Percentiles rank a stretch among this genome's conserved stretches.
phyloP scores from a whole-genome alignment of 2,329 filamentous ascomycete genomes.

The Trichoderma guizhouense region DNA sequence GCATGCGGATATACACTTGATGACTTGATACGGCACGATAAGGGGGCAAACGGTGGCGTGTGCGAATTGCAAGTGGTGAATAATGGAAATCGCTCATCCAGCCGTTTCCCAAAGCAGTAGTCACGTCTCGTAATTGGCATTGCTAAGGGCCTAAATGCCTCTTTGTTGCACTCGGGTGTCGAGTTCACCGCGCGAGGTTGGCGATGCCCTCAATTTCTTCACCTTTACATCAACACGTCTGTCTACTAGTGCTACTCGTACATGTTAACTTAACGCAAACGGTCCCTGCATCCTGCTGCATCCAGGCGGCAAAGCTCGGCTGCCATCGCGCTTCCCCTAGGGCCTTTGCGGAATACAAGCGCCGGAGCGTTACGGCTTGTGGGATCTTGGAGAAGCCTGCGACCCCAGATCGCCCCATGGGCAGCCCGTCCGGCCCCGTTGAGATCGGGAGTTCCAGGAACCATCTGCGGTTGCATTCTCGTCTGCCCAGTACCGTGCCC shows the following conservation, averaged over 20 bases:
- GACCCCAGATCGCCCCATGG: constrained; percentile 15
- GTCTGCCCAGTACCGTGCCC: neutral
- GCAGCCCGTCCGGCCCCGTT: constrained; percentile 14
- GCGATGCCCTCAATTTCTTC: constrained; percentile 16
- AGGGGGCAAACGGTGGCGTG: constrained; percentile 1
- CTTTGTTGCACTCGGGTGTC: neutral
- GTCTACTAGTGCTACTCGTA: neutral
- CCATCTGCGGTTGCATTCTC: constrained; percentile 4
- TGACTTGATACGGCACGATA: constrained; percentile 13
- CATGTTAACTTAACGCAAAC: neutral
- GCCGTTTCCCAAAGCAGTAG: constrained; percentile 1
- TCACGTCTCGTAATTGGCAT: constrained; percentile 4
- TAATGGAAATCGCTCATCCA: constrained; percentile 19
- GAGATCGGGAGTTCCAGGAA: constrained; percentile 19
- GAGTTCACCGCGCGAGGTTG: neutral
- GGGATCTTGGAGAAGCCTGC: constrained; percentile 16
- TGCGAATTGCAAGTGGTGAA: constrained; percentile 5
- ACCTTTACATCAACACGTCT: neutral
- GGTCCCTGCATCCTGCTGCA: neutral
- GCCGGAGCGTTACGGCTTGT: constrained; percentile 20
- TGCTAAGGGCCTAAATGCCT: neutral
- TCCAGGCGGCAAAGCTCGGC: constrained; percentile 16
- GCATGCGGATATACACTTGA: constrained; percentile 5
- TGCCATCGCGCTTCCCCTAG: constrained; percentile 16
- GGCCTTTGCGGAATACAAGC: constrained; percentile 17